A percentile compares a stretch with the other conserved stretches of the same genome.
phyloP scores from a whole-genome alignment of 2,329 filamentous ascomycete genomes.

The Penicillium italicum region DNA sequence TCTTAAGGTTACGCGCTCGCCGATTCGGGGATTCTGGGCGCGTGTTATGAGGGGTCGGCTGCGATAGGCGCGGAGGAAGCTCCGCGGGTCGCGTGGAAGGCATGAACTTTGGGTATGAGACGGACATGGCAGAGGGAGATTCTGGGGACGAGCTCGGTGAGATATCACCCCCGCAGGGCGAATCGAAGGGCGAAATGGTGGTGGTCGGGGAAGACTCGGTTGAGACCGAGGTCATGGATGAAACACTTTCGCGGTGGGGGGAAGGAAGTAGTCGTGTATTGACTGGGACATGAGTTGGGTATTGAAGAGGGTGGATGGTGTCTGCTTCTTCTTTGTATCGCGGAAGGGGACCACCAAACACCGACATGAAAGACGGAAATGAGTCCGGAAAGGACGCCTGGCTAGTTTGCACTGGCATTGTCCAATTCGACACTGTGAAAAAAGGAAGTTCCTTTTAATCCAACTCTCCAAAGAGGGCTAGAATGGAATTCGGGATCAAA shows the following conservation, averaged over 20 bases:
- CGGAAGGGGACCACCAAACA: constrained; percentile 45
- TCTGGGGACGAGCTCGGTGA: constrained; percentile 91
- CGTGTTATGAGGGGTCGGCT: constrained; percentile 40
- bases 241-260: constrained; percentile 44
- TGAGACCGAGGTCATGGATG: constrained; percentile 63
- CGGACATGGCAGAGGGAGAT: constrained; percentile 71
- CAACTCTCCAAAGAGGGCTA: constrained; percentile 16
- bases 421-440: constrained; percentile 24
- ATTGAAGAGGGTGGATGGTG: constrained; percentile 25
- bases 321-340: constrained; percentile 30
- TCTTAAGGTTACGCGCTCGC: constrained; percentile 59
- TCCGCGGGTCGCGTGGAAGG: constrained; percentile 28
- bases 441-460: constrained; percentile 24
- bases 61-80: constrained; percentile 6
- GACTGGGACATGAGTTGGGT: constrained; percentile 29
- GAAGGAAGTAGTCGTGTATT: constrained; percentile 30
- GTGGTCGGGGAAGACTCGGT: constrained; percentile 94
- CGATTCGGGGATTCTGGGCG: constrained; percentile 36
- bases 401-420: constrained; percentile 42
- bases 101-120: constrained; percentile 44
- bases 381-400: constrained; percentile 42
- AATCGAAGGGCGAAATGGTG: constrained; percentile 87
- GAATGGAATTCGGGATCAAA: constrained; percentile 31
- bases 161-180: constrained; percentile 81
- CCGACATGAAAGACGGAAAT: constrained; percentile 53